Evolutionary conservation across 331 rosid species (phyloP).

Genomic region (Quercus phellos): DNA sequence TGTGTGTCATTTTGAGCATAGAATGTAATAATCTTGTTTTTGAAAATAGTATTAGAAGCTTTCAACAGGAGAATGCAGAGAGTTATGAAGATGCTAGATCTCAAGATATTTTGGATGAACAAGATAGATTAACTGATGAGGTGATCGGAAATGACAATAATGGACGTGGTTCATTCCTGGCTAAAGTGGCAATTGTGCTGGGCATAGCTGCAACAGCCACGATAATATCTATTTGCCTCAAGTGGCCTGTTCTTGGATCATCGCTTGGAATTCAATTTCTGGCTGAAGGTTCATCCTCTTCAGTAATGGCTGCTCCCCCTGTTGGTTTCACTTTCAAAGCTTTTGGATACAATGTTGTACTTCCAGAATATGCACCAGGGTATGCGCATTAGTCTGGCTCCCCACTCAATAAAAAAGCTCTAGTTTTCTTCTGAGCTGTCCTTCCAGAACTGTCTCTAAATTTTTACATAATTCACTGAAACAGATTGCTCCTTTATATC

Average conservation of each 20-base stretch:
- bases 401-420: not conserved
- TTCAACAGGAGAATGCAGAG: slow-evolving; percentile 31
- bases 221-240: slow-evolving; percentile 34
- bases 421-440: not conserved
- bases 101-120: slow-evolving; percentile 15
- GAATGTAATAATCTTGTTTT: not conserved
- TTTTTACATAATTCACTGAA: not conserved
- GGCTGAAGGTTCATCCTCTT: slow-evolving; percentile 44
- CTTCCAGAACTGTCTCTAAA: not conserved
- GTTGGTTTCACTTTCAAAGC: slow-evolving; percentile 42
- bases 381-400: slow-evolving; percentile 8
- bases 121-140: slow-evolving; percentile 23
- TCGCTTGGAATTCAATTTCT: slow-evolving; percentile 38
- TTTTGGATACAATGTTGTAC: slow-evolving; percentile 43
- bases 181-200: slow-evolving; percentile 40
- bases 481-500: not conserved
- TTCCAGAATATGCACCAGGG: slow-evolving; percentile 68
- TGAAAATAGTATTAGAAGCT: slow-evolving; percentile 43
- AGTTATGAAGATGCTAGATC: slow-evolving; percentile 20
- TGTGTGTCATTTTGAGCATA: not conserved
- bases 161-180: slow-evolving; percentile 29
- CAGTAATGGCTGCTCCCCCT: slow-evolving; percentile 27
- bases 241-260: slow-evolving; percentile 35
- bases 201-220: slow-evolving; percentile 55
- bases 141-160: slow-evolving; percentile 21